Conservation (phyloP, 257 asterid genomes). For the Cynanchum wilfordii region DNA sequence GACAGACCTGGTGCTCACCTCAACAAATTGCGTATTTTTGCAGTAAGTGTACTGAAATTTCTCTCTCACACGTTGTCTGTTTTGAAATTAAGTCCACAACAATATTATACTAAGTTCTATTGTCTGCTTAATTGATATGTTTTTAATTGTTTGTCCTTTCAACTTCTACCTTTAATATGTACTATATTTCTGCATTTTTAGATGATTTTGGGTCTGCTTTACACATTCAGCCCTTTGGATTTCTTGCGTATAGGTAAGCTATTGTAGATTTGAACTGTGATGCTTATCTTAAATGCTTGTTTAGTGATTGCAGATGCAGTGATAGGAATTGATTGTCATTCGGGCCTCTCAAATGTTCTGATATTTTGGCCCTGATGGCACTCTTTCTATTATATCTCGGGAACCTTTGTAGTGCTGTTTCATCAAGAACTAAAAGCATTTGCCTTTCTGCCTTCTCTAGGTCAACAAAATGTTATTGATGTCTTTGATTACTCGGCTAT, state of each 20-base stretch:
- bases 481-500: slow-evolving; percentile 54
- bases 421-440: not conserved
- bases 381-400: not conserved
- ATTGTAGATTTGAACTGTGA: slow-evolving; percentile 6
- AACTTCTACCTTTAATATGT: not conserved
- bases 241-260: slow-evolving; percentile 57
- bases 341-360: not conserved
- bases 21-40: slow-evolving; percentile 50
- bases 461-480: slow-evolving; percentile 38
- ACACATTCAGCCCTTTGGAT: slow-evolving; percentile 59
- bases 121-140: not conserved
- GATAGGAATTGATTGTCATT: not conserved
- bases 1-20: slow-evolving; percentile 61
- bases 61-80: not conserved
- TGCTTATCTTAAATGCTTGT: not conserved
- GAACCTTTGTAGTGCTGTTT: not conserved
- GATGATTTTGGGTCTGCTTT: slow-evolving; percentile 61
- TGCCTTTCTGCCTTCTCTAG: slow-evolving; percentile 29
- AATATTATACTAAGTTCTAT: not conserved
- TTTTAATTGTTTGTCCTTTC: not conserved
- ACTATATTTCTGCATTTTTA: slow-evolving; percentile 22
- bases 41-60: slow-evolving; percentile 49
- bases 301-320: not conserved
- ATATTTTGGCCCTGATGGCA: not conserved
- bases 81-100: not conserved